Evolutionary conservation across 345 rosid species (phyloP).

Genomic region (Pistacia vera): DNA sequence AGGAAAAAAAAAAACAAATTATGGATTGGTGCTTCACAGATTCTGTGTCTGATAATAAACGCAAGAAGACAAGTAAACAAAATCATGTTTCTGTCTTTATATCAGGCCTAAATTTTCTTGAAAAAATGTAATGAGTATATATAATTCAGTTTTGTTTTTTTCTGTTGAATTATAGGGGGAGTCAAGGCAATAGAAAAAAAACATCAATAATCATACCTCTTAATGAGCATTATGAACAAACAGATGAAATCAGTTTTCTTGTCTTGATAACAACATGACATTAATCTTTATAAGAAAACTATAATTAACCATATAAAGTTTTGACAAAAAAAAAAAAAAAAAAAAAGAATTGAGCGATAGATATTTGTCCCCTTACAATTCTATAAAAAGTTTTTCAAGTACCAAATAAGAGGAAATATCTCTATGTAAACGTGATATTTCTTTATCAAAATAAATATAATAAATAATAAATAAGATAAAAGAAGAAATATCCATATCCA

Average conservation of each 20-base stretch:
- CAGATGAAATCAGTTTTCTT: background rate
- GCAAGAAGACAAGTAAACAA: conserved; percentile 9
- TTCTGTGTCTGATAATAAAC: background rate
- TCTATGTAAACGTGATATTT: too few relatives aligned
- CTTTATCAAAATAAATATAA: too few relatives aligned
- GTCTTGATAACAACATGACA: background rate
- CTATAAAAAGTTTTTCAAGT: too few relatives aligned
- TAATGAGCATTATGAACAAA: background rate
- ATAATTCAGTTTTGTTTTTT: background rate
- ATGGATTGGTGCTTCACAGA: background rate
- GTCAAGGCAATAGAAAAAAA: background rate
- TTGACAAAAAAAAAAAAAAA: too few relatives aligned
- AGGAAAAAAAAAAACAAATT: background rate
- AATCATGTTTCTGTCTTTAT: background rate
- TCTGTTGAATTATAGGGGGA: background rate
- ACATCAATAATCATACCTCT: background rate
- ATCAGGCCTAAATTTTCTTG: background rate
- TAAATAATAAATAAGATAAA: too few relatives aligned
- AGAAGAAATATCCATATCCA: background rate
- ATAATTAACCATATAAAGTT: too few relatives aligned
- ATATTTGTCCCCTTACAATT: too few relatives aligned
- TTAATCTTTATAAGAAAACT: too few relatives aligned
- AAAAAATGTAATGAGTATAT: background rate
- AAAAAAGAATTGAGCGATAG: too few relatives aligned
- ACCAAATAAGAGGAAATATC: too few relatives aligned